Base-by-base conservation (phyloP, 1,139 yeast genomes). In the Pichia kudriavzevii region DNA sequence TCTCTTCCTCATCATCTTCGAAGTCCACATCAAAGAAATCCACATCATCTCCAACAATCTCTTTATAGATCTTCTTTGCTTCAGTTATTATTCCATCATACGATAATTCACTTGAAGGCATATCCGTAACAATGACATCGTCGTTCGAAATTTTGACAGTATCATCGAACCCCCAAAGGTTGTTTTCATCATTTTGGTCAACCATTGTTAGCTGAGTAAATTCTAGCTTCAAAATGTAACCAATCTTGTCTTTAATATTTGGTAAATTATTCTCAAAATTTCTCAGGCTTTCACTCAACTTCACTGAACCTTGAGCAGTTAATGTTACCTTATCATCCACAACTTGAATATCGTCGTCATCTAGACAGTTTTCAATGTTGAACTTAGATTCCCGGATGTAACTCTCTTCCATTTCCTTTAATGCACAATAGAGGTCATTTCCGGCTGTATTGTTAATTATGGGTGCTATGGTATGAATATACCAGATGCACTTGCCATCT, bases 1-100 rank as follows among this genome's bases (percentile, higher is more conserved):
- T 44, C 14, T 66, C 68, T 29, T 79, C 91, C 36, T 83, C 95
- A 15, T 87, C 95, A 55, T 88, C 97, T 59, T 88, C 97, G 54
- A 88, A 88, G 59, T 88, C 97, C 23, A 88, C 85, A 58, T 85
- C 95, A 52, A 88, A 88, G 60, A 88, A 88, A 58, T 88, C 97
- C 48, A 88, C 97, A 53, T 83, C 94, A 5, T 94, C 73, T 4
- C 97, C 97, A 5, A 93, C 93, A 43, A 88, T 75, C 42, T 71
- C 67, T 40, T 75, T 77, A 56, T 83, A 91, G 28, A 88, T 57
- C 17, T 72, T 63, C 51, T 77, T 79, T n/a, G 88, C 87, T 43
- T 84, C 91, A 7, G 87, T 74, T 18, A 88, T 74, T 9, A 82
- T 72, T 20, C 95, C 97, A 55, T 88, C 97, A 56, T 87, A 88